Conservation (phyloP, 2,329 filamentous ascomycete species). For the Rosellinia necatrix region DNA sequence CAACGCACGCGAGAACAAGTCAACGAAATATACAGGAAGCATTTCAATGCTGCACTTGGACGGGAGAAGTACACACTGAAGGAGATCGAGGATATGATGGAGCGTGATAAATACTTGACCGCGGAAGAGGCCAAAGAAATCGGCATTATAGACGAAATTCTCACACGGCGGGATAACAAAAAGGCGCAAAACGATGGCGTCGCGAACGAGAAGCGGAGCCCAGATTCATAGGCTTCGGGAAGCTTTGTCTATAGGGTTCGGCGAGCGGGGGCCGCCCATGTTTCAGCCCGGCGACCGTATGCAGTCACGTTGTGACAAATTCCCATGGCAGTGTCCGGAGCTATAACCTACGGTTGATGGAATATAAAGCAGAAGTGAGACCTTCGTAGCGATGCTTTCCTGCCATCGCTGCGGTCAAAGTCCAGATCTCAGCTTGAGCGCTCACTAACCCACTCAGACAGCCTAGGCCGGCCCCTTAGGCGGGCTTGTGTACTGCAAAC, state of each 20-base stretch:
- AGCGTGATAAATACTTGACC: conserved; percentile 92
- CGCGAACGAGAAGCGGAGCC: background rate
- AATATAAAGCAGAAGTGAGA: too few relatives aligned
- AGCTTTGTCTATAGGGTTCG: background rate
- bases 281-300: background rate
- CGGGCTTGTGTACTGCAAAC: too few relatives aligned
- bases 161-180: conserved; percentile 64
- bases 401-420: too few relatives aligned
- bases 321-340: too few relatives aligned
- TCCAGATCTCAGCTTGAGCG: too few relatives aligned
- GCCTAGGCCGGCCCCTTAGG: too few relatives aligned
- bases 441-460: too few relatives aligned
- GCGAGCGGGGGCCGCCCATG: background rate
- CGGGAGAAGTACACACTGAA: conserved; percentile 77
- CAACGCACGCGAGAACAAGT: conserved; percentile 81
- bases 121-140: conserved; percentile 86
- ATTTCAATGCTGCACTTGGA: conserved; percentile 78
- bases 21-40: conserved; percentile 86
- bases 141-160: conserved; percentile 89
- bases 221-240: conserved; percentile 1
- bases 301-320: conserved; percentile 1
- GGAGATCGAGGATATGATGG: conserved; percentile 93
- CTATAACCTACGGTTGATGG: too few relatives aligned
- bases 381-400: too few relatives aligned
- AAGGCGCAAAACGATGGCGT: conserved; percentile 29